Evolutionary conservation across 768 basidiomycete species (phyloP).

Genomic region (Hysterangium stoloniferum): DNA sequence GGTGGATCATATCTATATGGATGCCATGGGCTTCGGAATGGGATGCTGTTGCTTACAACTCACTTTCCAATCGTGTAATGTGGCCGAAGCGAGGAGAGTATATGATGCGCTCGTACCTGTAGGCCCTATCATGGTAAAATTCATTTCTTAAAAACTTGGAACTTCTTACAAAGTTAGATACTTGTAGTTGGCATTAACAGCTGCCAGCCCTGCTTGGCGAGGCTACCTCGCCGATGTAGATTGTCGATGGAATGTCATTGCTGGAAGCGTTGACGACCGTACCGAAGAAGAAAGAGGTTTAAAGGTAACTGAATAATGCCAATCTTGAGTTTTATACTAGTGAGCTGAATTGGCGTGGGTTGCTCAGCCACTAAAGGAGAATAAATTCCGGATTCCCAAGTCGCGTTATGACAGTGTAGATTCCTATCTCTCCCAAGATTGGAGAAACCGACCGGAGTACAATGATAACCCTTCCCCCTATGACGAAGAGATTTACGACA

Average conservation of each 20-base stretch:
- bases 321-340: background rate
- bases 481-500: conserved; percentile 63
- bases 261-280: conserved; percentile 96
- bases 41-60: conserved; percentile 97
- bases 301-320: conserved; percentile 41
- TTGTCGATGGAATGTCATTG: conserved; percentile 97
- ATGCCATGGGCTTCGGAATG: conserved; percentile 99
- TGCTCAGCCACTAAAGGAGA: conserved; percentile 70
- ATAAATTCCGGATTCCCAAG: conserved; percentile 80
- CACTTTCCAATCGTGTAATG: conserved; percentile 95
- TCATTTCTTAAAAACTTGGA: conserved; percentile 6
- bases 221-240: conserved; percentile 96
- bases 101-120: conserved; percentile 96
- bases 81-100: conserved; percentile 83
- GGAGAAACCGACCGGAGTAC: conserved; percentile 87
- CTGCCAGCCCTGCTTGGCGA: conserved; percentile 91
- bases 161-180: background rate
- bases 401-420: conserved; percentile 97
- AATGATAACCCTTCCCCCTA: conserved; percentile 83
- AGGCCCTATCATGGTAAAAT: conserved; percentile 83
- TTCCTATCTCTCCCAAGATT: conserved; percentile 81
- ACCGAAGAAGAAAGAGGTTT: conserved; percentile 91
- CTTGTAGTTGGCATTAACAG: conserved; percentile 80
- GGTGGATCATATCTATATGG: conserved; percentile 90
- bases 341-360: background rate